Evolutionary conservation across 2,329 filamentous ascomycete genomes (phyloP).

Genomic region (Beauveria australis): DNA sequence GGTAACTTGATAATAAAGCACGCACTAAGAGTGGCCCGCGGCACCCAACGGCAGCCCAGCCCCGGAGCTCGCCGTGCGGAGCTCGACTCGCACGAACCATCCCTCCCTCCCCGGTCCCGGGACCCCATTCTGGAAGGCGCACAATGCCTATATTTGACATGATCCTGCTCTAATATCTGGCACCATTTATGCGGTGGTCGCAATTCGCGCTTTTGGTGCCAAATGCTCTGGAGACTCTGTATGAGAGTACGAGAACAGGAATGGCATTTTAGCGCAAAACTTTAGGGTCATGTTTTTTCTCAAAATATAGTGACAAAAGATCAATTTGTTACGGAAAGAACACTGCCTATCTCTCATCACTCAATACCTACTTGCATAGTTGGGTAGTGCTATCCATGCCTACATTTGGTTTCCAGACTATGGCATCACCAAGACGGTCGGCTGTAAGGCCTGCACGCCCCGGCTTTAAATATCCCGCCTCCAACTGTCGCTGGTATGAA

Average conservation of each 20-base stretch:
- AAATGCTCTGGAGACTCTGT: no score
- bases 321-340: no score
- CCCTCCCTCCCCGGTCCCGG: background rate
- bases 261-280: no score
- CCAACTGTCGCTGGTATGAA: slow-evolving; percentile 47
- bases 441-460: slow-evolving; percentile 37
- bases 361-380: no score
- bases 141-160: background rate
- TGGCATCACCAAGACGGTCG: slow-evolving; percentile 29
- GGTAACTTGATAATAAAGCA: background rate
- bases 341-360: no score
- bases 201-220: no score
- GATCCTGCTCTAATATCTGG: background rate
- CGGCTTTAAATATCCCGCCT: slow-evolving; percentile 42
- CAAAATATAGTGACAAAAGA: no score
- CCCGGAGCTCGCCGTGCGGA: background rate
- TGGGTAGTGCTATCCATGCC: background rate
- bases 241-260: no score
- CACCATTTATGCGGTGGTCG: background rate
- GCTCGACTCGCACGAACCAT: background rate
- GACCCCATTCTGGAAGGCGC: background rate
- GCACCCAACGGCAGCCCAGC: background rate
- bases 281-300: no score
- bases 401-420: background rate
- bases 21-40: background rate